Evolutionary conservation across 2,329 filamentous ascomycete species (phyloP).

Genomic region (Fusarium sulawesiense): DNA sequence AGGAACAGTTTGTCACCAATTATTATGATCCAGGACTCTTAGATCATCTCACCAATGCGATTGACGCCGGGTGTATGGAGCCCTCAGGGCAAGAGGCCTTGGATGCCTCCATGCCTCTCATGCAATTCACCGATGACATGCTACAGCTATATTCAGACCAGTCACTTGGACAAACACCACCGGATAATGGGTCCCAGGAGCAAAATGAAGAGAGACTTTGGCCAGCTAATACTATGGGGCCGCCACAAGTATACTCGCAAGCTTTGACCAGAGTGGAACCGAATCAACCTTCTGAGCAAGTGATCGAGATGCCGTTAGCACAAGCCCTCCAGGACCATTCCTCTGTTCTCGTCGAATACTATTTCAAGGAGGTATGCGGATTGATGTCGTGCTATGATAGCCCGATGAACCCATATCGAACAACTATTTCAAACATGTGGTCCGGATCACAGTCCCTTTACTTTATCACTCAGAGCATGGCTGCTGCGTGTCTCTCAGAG

Average conservation of each 20-base stretch:
- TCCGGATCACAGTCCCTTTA: constrained; percentile 68
- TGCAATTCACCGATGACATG: constrained; percentile 26
- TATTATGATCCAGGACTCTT: constrained; percentile 25
- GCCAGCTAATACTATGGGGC: constrained; percentile 2
- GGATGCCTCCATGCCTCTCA: constrained; percentile 24
- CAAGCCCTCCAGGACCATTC: constrained; percentile 54
- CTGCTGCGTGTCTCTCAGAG: constrained; percentile 69
- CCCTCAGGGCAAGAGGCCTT: constrained; percentile 4
- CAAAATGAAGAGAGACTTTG: constrained; percentile 27
- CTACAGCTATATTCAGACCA: constrained; percentile 22
- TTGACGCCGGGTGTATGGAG: constrained; percentile 12
- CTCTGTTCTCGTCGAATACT: constrained; percentile 70
- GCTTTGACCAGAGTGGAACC: constrained; percentile 3
- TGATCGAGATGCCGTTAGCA: constrained; percentile 26
- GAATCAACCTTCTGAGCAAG: constrained; percentile 2
- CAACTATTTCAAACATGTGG: constrained; percentile 67
- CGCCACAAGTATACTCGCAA: neutral
- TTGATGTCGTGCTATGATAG: constrained; percentile 75
- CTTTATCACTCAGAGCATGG: constrained; percentile 73
- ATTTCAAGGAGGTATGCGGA: constrained; percentile 71
- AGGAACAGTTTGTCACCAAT: constrained; percentile 12
- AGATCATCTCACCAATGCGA: constrained; percentile 25
- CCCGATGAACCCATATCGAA: constrained; percentile 69
- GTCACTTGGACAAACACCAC: constrained; percentile 12
- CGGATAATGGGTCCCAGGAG: constrained; percentile 20